Conservation (phyloP, 768 basidiomycete species). For the Lactarius deliciosus region DNA sequence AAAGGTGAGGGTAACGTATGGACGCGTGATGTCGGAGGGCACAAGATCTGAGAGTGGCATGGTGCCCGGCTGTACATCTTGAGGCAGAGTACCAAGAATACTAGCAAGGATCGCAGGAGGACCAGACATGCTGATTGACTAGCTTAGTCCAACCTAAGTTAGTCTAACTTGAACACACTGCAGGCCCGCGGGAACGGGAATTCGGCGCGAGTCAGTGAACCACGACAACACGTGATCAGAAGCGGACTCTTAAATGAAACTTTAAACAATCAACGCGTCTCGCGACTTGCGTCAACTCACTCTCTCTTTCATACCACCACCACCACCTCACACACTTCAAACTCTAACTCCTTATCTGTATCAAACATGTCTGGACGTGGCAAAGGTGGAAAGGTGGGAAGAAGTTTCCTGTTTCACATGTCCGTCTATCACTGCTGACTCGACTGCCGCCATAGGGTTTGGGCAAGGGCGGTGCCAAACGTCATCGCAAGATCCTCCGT, state of each 20-base stretch:
- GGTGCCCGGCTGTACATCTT: slow-evolving; percentile 19
- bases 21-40: slow-evolving; percentile 37
- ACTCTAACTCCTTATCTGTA: slow-evolving; percentile 31
- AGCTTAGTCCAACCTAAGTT: background rate
- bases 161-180: background rate
- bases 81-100: slow-evolving; percentile 23
- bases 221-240: slow-evolving; percentile 24
- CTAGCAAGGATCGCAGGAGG: slow-evolving; percentile 21
- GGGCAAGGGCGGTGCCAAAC: slow-evolving; percentile 95
- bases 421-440: slow-evolving; percentile 20
- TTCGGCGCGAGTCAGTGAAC: slow-evolving; percentile 8
- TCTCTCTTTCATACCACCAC: slow-evolving; percentile 30
- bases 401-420: slow-evolving; percentile 8
- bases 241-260: slow-evolving; percentile 23
- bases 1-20: slow-evolving; percentile 77
- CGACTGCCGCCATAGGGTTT: slow-evolving; percentile 56
- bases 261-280: slow-evolving; percentile 27
- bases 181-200: background rate
- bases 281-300: slow-evolving; percentile 25
- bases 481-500: slow-evolving; percentile 95
- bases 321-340: slow-evolving; percentile 12
- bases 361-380: slow-evolving; percentile 90
- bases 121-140: slow-evolving; percentile 1
- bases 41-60: slow-evolving; percentile 25
- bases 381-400: slow-evolving; percentile 81